Evolutionary conservation across 2,329 filamentous ascomycete genomes (phyloP).

Genomic region (Colletotrichum brevisporum): DNA sequence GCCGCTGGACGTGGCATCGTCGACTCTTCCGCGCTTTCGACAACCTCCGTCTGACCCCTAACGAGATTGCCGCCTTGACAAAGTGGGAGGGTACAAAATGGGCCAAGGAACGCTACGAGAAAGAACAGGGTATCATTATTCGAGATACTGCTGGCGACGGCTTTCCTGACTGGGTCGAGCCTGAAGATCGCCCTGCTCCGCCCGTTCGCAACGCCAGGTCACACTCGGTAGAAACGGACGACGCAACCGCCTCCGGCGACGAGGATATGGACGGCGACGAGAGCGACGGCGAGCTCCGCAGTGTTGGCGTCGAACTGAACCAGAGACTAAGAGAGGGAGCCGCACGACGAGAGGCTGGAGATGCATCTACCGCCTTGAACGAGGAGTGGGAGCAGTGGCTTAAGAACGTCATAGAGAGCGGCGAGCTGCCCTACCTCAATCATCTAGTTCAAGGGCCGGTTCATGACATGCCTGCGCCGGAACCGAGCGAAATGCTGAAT

Average conservation of each 20-base stretch:
- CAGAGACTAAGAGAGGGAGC: conserved; percentile 75
- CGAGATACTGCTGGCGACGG: conserved; percentile 79
- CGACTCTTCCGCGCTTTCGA: conserved; percentile 84
- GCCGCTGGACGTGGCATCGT: conserved; percentile 82
- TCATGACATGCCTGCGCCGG: conserved; percentile 51
- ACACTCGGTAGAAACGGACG: conserved; percentile 33
- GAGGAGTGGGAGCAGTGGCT: conserved; percentile 83
- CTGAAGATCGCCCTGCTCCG: conserved; percentile 45
- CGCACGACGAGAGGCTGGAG: conserved; percentile 73
- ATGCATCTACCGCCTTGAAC: conserved; percentile 71
- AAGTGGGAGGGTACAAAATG: conserved; percentile 88
- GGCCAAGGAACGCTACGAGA: conserved; percentile 85
- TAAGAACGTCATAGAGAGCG: conserved; percentile 77
- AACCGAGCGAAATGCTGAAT: conserved; percentile 65
- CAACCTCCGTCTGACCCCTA: conserved; percentile 74
- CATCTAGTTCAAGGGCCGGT: conserved; percentile 54
- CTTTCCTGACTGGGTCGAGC: conserved; percentile 73
- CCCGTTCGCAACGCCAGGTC: conserved; percentile 27
- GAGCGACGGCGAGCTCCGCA: conserved; percentile 68
- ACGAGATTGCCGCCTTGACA: conserved; percentile 79
- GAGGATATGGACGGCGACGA: conserved; percentile 64
- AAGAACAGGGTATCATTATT: conserved; percentile 79
- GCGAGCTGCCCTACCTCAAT: conserved; percentile 65
- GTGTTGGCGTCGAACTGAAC: conserved; percentile 74
- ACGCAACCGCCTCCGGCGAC: conserved; percentile 42